Conservation (phyloP, 805 yeast genomes). For the Wickerhamomyces xylosicus region DNA sequence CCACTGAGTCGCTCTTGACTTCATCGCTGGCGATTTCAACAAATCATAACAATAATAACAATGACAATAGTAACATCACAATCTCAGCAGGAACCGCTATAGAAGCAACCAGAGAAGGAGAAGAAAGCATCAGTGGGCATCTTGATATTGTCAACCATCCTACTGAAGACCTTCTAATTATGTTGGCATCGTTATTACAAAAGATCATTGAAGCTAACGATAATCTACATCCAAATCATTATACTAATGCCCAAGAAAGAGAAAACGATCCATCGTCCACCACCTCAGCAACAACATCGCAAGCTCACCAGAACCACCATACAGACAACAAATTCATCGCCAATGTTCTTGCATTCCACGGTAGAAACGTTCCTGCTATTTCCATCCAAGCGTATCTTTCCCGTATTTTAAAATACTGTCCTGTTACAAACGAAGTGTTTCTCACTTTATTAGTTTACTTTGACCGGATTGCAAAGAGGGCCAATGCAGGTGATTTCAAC, state of each 20-base stretch:
- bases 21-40: slow-evolving; percentile 14
- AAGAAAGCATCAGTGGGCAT: slow-evolving; percentile 4
- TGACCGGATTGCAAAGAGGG: slow-evolving; percentile 84
- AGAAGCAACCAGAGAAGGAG: slow-evolving; percentile 2
- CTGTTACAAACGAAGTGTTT: slow-evolving; percentile 96
- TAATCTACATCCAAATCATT: slow-evolving; percentile 52
- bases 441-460: slow-evolving; percentile 83
- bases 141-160: slow-evolving; percentile 70
- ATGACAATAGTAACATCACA: background rate
- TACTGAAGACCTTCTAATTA: slow-evolving; percentile 65
- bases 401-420: slow-evolving; percentile 91
- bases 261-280: no score
- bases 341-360: slow-evolving; percentile 83
- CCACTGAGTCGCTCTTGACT: no score
- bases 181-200: slow-evolving; percentile 79
- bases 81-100: background rate
- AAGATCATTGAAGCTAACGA: slow-evolving; percentile 90
- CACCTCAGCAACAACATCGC: no score
- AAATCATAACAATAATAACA: background rate
- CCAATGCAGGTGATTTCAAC: slow-evolving; percentile 37
- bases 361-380: slow-evolving; percentile 94
- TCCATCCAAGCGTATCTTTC: slow-evolving; percentile 80
- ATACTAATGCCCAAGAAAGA: slow-evolving; percentile 12
- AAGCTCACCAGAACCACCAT: slow-evolving; percentile 23
- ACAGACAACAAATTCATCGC: slow-evolving; percentile 41